phyloP scores from a whole-genome alignment of 1,284 basidiomycete genomes.

The Ceratobasidium sp. region DNA sequence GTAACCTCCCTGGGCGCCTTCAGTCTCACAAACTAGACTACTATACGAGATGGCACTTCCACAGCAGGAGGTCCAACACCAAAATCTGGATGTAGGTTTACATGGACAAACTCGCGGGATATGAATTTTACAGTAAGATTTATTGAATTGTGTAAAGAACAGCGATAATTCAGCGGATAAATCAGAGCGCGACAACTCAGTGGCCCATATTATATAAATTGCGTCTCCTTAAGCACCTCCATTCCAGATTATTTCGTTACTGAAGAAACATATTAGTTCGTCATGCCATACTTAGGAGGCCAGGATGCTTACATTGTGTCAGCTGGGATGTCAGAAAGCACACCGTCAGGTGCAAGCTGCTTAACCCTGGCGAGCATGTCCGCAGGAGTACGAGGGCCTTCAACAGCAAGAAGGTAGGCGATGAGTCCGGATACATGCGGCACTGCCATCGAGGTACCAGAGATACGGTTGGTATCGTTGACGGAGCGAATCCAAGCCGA shows the following conservation, averaged over 20 bases:
- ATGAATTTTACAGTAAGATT: too few relatives aligned
- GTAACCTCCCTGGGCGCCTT: too few relatives aligned
- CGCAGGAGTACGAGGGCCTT: conserved; percentile 33
- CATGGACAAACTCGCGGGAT: too few relatives aligned
- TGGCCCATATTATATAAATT: too few relatives aligned
- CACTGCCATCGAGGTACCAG: conserved; percentile 45
- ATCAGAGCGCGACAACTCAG: too few relatives aligned
- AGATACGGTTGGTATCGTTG: conserved; percentile 14
- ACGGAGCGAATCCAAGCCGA: conserved; percentile 42
- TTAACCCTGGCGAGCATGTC: conserved; percentile 33
- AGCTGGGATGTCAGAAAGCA: conserved; percentile 34
- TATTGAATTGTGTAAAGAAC: too few relatives aligned
- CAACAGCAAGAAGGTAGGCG: conserved; percentile 36
- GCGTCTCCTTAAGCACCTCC: too few relatives aligned
- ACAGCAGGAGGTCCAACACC: too few relatives aligned
- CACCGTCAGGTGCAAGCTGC: conserved; percentile 14
- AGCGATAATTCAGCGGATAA: too few relatives aligned
- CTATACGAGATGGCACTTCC: too few relatives aligned
- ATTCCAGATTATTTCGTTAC: not conserved
- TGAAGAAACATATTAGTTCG: not conserved
- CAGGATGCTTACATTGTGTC: not conserved
- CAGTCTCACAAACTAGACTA: too few relatives aligned
- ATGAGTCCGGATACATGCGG: conserved; percentile 46
- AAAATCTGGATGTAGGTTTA: too few relatives aligned
- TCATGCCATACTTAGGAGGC: not conserved